A percentile compares a stretch with the other conserved stretches of the same genome.
These are phyloP conservation scores for Phytophthora cryptogea DNA, from an alignment of 352 stramenopile genomes.

Conservation along the genomic window DNA sequence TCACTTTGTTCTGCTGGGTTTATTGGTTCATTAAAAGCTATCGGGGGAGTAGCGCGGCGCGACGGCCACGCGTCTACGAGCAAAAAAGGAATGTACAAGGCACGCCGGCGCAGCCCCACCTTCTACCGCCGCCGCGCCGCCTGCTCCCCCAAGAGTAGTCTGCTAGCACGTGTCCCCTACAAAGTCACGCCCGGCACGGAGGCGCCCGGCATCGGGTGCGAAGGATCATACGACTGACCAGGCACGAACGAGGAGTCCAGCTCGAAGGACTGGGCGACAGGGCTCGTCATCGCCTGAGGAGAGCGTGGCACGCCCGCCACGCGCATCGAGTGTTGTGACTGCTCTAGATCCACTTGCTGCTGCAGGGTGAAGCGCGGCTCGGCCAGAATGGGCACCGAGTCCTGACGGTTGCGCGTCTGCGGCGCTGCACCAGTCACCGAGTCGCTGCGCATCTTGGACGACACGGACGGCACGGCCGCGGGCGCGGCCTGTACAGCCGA, in stretches of 20 bases:
- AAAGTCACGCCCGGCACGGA: conserved; percentile 47
- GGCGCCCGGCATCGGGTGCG: conserved; percentile 17
- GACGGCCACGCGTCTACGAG: conserved; percentile 28
- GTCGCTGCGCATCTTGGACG: conserved; percentile 46
- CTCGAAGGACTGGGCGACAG: conserved; percentile 29
- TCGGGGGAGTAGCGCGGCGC: conserved; percentile 22
- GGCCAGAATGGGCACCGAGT: conserved; percentile 35
- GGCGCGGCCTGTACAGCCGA: conserved; percentile 22
- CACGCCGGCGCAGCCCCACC: conserved; percentile 13
- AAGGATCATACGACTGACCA: conserved; percentile 22
- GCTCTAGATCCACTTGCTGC: conserved; percentile 41
- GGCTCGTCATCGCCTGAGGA: conserved; percentile 31
- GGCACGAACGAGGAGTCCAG: conserved; percentile 29
- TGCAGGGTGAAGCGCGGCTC: conserved; percentile 48
- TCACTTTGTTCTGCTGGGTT: conserved; percentile 14
- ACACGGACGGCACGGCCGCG: conserved; percentile 20
- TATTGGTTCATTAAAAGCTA: conserved; percentile 38
- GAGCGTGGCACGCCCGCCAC: conserved; percentile 27
- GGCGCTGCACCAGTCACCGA: conserved; percentile 33
- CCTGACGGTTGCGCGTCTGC: conserved; percentile 36
- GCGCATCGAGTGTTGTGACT: conserved; percentile 30
- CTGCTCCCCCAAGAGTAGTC: conserved; percentile 20
- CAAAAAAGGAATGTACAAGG: conserved; percentile 40
- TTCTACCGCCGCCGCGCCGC: conserved; percentile 14
- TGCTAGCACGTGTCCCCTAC: conserved; percentile 31